Base-by-base conservation (phyloP, 1,139 yeast species). In the Suhomyces bokatorum region DNA sequence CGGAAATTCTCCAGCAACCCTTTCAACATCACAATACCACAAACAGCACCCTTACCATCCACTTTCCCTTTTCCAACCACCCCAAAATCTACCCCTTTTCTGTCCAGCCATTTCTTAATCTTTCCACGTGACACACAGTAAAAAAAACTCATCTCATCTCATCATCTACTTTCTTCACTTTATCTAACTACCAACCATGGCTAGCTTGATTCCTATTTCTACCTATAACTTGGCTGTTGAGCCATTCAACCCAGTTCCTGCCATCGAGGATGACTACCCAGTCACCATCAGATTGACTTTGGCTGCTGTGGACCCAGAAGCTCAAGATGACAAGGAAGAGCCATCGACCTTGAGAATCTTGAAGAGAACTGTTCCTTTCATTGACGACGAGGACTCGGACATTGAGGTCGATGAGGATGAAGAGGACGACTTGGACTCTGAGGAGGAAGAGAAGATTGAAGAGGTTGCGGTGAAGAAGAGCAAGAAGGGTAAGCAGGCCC, bases 261-360 rank as follows among this genome's bases (percentile, higher is more conserved):
- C 97, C 52, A 81, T 87, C 62, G 87, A 85, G 55, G 86, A 84
- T 47, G 95, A 87, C 50, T 83, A 83, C 64, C 97, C 97, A 44
- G 85, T 87, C 54, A 85, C 97, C 53, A 81, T 93, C 57, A 87
- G 96, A 70, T 68, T 93, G 62, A 91, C 98, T 47, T 80, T 93
- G 79, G 99, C 97, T 56, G 96, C 99, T 48, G 78, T 93, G 60
- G 97, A 93, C 70, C 96, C 97, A 52, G 87, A 82, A 62, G 73
- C 86, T 35, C 79, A 81, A 50, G 89, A 87, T 60, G 95, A 87
- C 62, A 87, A 87, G 61, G 84, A 77, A 55, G 81, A 78, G 57
- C 98, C 98, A 55, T 83, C 96, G 30, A 88, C 96, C 57, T 77
- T 93, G 63, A 86, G 96, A 74, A 79, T 91, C 62, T 80, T 93